Conservation (phyloP, 2,329 filamentous ascomycete species). For the Purpureocillium takamizusanense region DNA sequence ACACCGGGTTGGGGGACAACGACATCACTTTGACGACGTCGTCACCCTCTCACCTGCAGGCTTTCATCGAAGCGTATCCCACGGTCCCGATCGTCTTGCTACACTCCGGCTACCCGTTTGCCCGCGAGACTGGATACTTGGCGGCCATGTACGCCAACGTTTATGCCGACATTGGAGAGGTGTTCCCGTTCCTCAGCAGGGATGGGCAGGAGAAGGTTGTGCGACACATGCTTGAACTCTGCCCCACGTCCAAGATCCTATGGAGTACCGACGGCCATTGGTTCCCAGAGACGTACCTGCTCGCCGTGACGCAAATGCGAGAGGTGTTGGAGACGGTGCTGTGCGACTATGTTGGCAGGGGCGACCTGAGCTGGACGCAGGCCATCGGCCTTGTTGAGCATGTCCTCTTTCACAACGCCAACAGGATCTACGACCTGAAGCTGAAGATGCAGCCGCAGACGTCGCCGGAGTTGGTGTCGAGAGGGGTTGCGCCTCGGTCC, state of each 20-base stretch:
- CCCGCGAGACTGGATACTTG: constrained; percentile 68
- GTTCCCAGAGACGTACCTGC: constrained; percentile 68
- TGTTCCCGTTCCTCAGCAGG: constrained; percentile 70
- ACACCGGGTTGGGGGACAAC: constrained; percentile 74
- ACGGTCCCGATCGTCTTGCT: constrained; percentile 67
- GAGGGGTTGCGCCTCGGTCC: not conserved
- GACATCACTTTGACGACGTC: constrained; percentile 62
- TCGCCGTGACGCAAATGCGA: constrained; percentile 64
- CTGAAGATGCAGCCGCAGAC: not conserved
- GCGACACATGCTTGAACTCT: constrained; percentile 65
- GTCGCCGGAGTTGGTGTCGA: not conserved
- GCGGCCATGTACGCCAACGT: constrained; percentile 70
- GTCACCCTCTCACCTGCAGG: constrained; percentile 68
- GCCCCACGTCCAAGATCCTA: constrained; percentile 64
- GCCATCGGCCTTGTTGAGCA: constrained; percentile 56
- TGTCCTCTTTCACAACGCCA: constrained; percentile 70
- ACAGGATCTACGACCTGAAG: constrained; percentile 60
- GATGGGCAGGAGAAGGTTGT: constrained; percentile 66
- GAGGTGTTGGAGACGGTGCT: constrained; percentile 62
- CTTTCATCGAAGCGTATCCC: constrained; percentile 61
- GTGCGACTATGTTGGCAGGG: constrained; percentile 54
- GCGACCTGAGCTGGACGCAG: constrained; percentile 50
- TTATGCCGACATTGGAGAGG: constrained; percentile 74
- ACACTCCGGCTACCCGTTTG: constrained; percentile 76
- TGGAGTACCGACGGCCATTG: constrained; percentile 77